Conservation (phyloP, 2,329 filamentous ascomycete species). For the Niveomyces coronatus region DNA sequence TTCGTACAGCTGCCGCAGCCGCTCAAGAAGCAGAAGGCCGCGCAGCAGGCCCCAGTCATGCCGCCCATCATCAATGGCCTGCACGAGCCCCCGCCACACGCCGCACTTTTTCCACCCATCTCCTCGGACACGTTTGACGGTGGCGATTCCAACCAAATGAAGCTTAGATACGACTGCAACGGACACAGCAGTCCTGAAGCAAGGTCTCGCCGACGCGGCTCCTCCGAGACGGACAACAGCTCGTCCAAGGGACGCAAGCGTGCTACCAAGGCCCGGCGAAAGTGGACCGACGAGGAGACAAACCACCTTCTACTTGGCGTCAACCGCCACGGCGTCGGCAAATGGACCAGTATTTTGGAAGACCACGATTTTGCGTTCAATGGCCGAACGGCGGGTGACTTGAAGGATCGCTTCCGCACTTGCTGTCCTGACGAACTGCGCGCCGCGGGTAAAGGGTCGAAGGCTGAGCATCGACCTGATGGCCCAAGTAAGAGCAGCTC, state of each 20-base stretch:
- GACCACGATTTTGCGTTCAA: conserved; percentile 52
- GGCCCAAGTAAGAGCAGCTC: conserved; percentile 19
- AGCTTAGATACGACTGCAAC: conserved; percentile 31
- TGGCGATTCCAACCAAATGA: conserved; percentile 31
- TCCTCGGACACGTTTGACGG: conserved; percentile 44
- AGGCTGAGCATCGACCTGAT: conserved; percentile 14
- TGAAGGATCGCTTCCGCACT: conserved; percentile 57
- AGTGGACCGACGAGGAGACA: conserved; percentile 57
- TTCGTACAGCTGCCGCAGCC: conserved; percentile 55
- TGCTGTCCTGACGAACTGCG: conserved; percentile 54
- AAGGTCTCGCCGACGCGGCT: conserved; percentile 12
- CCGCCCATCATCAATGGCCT: conserved; percentile 57
- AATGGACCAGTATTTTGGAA: conserved; percentile 54
- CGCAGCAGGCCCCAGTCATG: conserved; percentile 42
- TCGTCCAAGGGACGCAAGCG: conserved; percentile 37
- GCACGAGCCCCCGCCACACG: conserved; percentile 49
- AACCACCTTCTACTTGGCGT: conserved; percentile 52
- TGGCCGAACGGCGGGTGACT: conserved; percentile 48
- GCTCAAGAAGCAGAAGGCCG: conserved; percentile 52
- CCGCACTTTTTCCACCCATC: conserved; percentile 54
- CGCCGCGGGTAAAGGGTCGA: conserved; percentile 25
- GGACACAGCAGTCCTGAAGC: conserved; percentile 22
- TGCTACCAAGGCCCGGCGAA: conserved; percentile 46
- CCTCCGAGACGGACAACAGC: conserved; percentile 23
- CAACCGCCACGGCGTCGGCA: conserved; percentile 51